phyloP scores from a whole-genome alignment of 192 early-diverging fungal species.

The Linderina pennispora region DNA sequence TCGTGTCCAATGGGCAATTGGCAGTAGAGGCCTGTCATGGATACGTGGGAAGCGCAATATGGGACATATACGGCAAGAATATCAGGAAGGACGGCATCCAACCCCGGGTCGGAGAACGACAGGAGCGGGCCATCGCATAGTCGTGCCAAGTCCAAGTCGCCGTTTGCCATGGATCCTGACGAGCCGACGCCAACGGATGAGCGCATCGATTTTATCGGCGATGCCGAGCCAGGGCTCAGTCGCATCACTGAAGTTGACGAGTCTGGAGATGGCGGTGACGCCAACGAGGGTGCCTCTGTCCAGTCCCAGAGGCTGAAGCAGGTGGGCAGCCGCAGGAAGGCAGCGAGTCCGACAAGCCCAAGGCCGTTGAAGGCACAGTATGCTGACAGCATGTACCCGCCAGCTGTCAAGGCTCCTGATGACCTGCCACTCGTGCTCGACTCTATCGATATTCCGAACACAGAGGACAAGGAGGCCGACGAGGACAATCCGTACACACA shows the following conservation, averaged over 20 bases:
- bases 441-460: slow-evolving; percentile 16
- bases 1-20: slow-evolving; percentile 73
- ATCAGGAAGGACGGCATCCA: slow-evolving; percentile 8
- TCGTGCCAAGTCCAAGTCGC: slow-evolving; percentile 6
- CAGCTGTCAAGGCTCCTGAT: slow-evolving; percentile 30
- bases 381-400: slow-evolving; percentile 38
- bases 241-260: neutral
- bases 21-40: slow-evolving; percentile 69
- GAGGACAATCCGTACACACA: neutral
- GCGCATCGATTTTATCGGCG: slow-evolving; percentile 3
- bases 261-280: neutral
- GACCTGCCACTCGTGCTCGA: slow-evolving; percentile 30
- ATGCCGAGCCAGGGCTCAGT: neutral
- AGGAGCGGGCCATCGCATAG: neutral
- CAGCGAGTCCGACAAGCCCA: slow-evolving; percentile 28
- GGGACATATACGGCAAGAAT: slow-evolving; percentile 18
- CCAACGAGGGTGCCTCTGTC: neutral
- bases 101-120: slow-evolving; percentile 6
- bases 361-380: no score
- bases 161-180: slow-evolving; percentile 18
- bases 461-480: slow-evolving; percentile 5
- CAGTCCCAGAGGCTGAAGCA: neutral
- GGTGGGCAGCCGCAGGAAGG: slow-evolving; percentile 2
- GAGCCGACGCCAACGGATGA: slow-evolving; percentile 17
- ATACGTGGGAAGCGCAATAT: slow-evolving; percentile 40